A percentile compares a stretch with the other conserved stretches of the same genome.
phyloP scores from a whole-genome alignment of 2,329 filamentous ascomycete genomes.

The Talaromyces albobiverticillius region DNA sequence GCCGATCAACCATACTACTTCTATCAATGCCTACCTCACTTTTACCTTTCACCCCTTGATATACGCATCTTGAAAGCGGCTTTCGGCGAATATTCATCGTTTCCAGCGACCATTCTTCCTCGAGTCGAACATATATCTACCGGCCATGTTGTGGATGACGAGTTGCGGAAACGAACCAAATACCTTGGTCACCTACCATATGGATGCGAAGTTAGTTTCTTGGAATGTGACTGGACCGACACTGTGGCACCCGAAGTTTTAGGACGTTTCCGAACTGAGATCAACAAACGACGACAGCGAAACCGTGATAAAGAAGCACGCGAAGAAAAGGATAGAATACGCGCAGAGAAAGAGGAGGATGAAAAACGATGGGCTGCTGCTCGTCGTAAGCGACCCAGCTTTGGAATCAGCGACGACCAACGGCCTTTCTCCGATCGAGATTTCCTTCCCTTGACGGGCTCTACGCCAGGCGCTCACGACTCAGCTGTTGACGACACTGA shows the following conservation, averaged over 20 bases:
- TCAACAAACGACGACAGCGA: conserved; percentile 70
- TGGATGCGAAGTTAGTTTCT: conserved; percentile 85
- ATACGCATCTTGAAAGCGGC: conserved; percentile 89
- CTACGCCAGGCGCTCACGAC: conserved; percentile 19
- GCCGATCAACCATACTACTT: conserved; percentile 70
- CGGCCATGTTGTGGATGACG: conserved; percentile 83
- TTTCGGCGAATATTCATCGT: conserved; percentile 76
- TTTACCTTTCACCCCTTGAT: conserved; percentile 85
- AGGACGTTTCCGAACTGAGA: conserved; percentile 71
- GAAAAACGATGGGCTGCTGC: conserved; percentile 66
- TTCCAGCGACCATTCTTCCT: conserved; percentile 82
- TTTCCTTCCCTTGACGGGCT: conserved; percentile 60
- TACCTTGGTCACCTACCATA: conserved; percentile 83
- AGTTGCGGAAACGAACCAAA: conserved; percentile 76
- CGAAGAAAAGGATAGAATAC: conserved; percentile 79
- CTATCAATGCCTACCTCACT: conserved; percentile 81
- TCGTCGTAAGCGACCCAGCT: conserved; percentile 58
- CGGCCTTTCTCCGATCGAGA: conserved; percentile 58
- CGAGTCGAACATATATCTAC: conserved; percentile 86
- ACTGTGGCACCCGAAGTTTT: conserved; percentile 74
- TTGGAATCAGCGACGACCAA: conserved; percentile 34
- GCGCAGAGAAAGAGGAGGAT: conserved; percentile 77
- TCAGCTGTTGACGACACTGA: conserved; percentile 29
- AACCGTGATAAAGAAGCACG: conserved; percentile 80
- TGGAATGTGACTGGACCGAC: conserved; percentile 95